Percentiles rank a stretch among this genome's conserved stretches.
Evolutionary conservation across 108 stramenopile species (phyloP).

Genomic region (Fragilaria crotonensis): DNA sequence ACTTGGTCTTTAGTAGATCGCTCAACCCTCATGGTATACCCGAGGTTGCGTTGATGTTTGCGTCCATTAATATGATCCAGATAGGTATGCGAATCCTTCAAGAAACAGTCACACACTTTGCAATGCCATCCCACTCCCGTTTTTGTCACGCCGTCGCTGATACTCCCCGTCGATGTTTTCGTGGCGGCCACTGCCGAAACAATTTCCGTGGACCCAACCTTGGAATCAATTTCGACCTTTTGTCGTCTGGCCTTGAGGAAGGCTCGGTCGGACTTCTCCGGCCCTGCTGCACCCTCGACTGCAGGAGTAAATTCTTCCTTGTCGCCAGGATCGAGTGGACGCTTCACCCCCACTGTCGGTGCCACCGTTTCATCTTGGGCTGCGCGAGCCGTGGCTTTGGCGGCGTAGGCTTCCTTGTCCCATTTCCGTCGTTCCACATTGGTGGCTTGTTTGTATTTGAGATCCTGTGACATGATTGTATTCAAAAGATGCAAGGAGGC

Average conservation of each 20-base stretch:
- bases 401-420: constrained; percentile 88
- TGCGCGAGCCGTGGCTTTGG: constrained; percentile 66
- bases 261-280: constrained; percentile 81
- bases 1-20: constrained; percentile 80
- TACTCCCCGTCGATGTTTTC: constrained; percentile 16
- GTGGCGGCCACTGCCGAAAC: constrained; percentile 63
- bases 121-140: constrained; percentile 93
- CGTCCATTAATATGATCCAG: constrained; percentile 95
- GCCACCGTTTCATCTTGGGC: constrained; percentile 12
- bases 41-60: constrained; percentile 92
- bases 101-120: constrained; percentile 90
- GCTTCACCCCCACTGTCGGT: constrained; percentile 1
- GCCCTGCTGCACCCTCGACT: constrained; percentile 62
- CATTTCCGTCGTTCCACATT: constrained; percentile 90
- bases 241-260: constrained; percentile 78
- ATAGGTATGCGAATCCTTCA: constrained; percentile 90
- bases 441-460: constrained; percentile 55
- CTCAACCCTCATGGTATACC: constrained; percentile 92
- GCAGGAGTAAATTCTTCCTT: constrained; percentile 87
- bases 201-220: constrained; percentile 85
- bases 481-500: background rate
- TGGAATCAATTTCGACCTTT: constrained; percentile 73
- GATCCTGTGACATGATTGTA: constrained; percentile 27
- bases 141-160: constrained; percentile 44
- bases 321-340: background rate